Conservation (phyloP, 2,329 filamentous ascomycete species). For the Fusarium sp. region DNA sequence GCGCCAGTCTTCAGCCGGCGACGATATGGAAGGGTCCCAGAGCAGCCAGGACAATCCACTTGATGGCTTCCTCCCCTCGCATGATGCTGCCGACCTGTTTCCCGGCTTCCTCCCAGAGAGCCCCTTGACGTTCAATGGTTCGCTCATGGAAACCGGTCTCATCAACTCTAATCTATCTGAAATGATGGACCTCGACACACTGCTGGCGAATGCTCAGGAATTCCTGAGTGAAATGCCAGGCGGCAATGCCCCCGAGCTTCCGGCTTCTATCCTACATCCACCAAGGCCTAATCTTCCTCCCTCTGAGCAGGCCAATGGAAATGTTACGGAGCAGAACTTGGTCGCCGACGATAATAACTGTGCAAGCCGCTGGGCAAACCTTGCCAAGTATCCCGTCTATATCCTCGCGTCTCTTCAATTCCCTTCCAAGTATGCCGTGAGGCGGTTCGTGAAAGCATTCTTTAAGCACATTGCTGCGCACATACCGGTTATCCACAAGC, state of each 20-base stretch:
- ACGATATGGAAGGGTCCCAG: not conserved
- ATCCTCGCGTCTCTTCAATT: conserved; percentile 7
- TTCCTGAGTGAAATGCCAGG: not conserved
- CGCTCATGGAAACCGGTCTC: conserved; percentile 4
- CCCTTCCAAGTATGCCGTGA: conserved; percentile 7
- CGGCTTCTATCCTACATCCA: not conserved
- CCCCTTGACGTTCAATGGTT: not conserved
- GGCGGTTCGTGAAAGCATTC: conserved; percentile 7
- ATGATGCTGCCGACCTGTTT: not conserved
- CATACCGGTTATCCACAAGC: conserved; percentile 2
- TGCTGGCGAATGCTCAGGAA: not conserved
- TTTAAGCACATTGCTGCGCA: conserved; percentile 6
- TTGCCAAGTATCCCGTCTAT: not conserved
- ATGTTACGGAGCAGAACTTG: not conserved
- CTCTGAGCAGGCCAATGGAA: not conserved
- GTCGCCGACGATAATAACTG: conserved; percentile 1
- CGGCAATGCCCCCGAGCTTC: not conserved
- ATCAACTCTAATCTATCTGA: not conserved
- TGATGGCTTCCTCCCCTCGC: not conserved
- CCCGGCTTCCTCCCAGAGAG: not conserved
- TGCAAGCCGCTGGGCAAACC: conserved; percentile 6
- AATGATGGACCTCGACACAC: not conserved
- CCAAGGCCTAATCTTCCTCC: not conserved
- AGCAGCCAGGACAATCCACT: conserved; percentile 3
- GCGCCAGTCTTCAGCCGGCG: not conserved